These are phyloP conservation scores for Dispira simplex DNA, from an alignment of 192 early-diverging fungal genomes.

Conservation along the genomic window DNA sequence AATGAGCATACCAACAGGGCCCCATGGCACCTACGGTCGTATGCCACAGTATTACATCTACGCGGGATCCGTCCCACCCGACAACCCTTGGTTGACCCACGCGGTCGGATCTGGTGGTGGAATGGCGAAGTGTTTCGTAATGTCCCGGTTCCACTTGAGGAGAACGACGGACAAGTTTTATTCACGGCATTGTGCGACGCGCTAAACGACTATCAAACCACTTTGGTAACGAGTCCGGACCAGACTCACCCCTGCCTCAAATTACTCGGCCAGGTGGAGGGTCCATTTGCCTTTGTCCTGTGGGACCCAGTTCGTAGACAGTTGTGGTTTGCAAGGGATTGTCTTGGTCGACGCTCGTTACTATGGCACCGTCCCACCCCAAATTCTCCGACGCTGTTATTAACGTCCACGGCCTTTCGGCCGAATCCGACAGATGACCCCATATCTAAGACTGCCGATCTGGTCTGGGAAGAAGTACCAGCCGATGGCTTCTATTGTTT, in stretches of 20 bases:
- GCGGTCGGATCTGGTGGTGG: slow-evolving; percentile 42
- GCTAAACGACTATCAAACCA: slow-evolving; percentile 12
- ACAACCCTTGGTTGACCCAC: slow-evolving; percentile 38
- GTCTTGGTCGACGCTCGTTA: slow-evolving; percentile 69
- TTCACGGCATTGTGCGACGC: slow-evolving; percentile 24
- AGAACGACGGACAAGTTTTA: slow-evolving; percentile 42
- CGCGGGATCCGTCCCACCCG: slow-evolving; percentile 34
- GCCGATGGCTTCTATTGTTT: too few species aligned
- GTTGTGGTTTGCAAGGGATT: slow-evolving; percentile 78
- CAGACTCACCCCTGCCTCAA: slow-evolving; percentile 19
- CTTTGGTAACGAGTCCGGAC: slow-evolving; percentile 12
- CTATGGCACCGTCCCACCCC: slow-evolving; percentile 35
- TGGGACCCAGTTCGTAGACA: slow-evolving; percentile 27
- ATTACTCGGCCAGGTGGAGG: slow-evolving; percentile 40
- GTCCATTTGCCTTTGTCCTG: slow-evolving; percentile 71
- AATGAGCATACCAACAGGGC: too few species aligned
- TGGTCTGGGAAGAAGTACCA: too few species aligned
- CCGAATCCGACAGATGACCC: too few species aligned
- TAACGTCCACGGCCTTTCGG: too few species aligned
- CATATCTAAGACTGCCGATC: too few species aligned
- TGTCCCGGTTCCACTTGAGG: slow-evolving; percentile 29
- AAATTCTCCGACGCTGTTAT: too few species aligned
- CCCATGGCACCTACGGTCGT: background rate
- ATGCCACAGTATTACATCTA: slow-evolving; percentile 44
- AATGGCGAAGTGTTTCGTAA: slow-evolving; percentile 90